Conservation (phyloP, 306 rosid genomes). For the Oxytropis ochrocephala region DNA sequence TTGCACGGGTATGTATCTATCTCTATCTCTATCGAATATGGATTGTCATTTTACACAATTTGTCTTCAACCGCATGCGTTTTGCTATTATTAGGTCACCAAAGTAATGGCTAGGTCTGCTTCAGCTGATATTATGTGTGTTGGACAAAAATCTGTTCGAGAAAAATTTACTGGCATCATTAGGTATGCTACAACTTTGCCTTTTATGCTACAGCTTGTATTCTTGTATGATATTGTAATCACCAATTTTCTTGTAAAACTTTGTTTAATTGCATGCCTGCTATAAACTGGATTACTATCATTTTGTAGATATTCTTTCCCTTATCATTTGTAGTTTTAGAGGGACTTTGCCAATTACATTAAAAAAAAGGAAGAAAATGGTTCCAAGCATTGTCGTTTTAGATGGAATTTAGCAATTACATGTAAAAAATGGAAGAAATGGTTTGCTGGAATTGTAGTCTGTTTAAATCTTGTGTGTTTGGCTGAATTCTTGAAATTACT, state of each 20-base stretch:
- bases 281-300: not conserved
- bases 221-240: not conserved
- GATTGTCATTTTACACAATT: not conserved
- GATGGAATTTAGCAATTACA: not conserved
- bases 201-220: too few relatives aligned
- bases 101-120: slow-evolving; percentile 68
- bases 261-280: not conserved
- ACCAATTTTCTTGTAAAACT: not conserved
- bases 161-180: slow-evolving; percentile 70
- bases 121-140: slow-evolving; percentile 87
- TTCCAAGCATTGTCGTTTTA: not conserved
- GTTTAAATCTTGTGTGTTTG: not conserved
- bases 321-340: not conserved
- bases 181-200: slow-evolving; percentile 38
- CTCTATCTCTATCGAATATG: not conserved
- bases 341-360: not conserved
- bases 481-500: not conserved
- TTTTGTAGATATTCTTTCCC: not conserved
- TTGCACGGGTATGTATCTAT: slow-evolving; percentile 50
- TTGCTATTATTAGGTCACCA: slow-evolving; percentile 52
- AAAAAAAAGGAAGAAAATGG: not conserved
- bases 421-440: not conserved
- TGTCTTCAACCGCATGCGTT: not conserved
- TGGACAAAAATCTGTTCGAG: slow-evolving; percentile 67
- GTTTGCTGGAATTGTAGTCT: not conserved